A percentile compares a stretch with the other conserved stretches of the same genome.
Conservation (phyloP, 2,329 filamentous ascomycete genomes). For the Exophiala calicioides region DNA sequence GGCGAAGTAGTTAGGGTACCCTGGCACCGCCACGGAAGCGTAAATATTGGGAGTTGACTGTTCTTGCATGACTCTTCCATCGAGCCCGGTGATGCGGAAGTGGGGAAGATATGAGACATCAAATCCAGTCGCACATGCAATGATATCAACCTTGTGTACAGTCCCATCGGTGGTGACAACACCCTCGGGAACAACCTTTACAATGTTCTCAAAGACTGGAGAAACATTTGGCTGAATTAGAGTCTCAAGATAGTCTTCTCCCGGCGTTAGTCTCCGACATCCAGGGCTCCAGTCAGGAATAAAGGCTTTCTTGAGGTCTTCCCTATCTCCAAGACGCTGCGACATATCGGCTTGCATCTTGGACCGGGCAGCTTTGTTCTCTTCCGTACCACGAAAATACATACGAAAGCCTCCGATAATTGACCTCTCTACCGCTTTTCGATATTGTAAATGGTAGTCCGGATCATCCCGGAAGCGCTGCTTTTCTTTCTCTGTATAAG, state of each 20-base stretch:
- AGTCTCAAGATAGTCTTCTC: constrained; percentile 26
- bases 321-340: constrained; percentile 20
- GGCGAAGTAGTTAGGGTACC: constrained; percentile 49
- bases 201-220: constrained; percentile 25
- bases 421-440: constrained; percentile 8
- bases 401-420: constrained; percentile 9
- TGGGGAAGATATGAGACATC: constrained; percentile 42
- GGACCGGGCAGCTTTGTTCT: constrained; percentile 10
- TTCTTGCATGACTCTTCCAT: constrained; percentile 18
- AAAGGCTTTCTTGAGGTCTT: constrained; percentile 25
- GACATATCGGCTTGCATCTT: constrained; percentile 27
- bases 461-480: constrained; percentile 19
- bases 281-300: constrained; percentile 36
- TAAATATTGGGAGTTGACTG: constrained; percentile 34
- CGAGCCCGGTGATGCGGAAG: constrained; percentile 42
- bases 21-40: constrained; percentile 46
- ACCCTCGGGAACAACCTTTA: constrained; percentile 26
- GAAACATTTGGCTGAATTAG: constrained; percentile 26
- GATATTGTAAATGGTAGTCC: constrained; percentile 16
- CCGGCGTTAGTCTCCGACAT: constrained; percentile 52
- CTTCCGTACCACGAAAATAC: constrained; percentile 15
- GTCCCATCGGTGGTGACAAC: constrained; percentile 29
- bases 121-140: constrained; percentile 43
- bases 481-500: constrained; percentile 23
- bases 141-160: constrained; percentile 24